Conservation (phyloP, 176 grass and related monocot species). For the Musa troglodytarum region DNA sequence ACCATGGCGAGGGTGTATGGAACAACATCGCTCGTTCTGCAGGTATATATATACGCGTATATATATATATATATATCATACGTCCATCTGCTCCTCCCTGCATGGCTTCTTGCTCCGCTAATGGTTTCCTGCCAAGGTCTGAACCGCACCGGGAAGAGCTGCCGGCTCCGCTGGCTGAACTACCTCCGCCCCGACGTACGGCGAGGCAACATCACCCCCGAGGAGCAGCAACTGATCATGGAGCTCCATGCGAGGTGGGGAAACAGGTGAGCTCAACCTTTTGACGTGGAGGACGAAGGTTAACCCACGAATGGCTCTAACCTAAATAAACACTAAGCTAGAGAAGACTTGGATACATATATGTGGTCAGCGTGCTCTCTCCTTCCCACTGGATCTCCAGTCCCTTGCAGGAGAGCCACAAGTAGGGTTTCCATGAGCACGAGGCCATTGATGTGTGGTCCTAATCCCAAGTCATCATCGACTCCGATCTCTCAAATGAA, state of each 20-base stretch:
- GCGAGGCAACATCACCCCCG: conserved; percentile 24
- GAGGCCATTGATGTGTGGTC: neutral
- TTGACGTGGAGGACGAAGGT: too few species aligned
- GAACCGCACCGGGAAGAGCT: conserved; percentile 30
- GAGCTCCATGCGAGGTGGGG: conserved; percentile 26
- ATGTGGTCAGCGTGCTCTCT: neutral
- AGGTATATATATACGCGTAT: neutral
- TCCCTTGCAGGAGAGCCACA: neutral
- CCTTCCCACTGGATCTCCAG: neutral
- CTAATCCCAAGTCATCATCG: neutral
- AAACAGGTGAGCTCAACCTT: conserved; percentile 19
- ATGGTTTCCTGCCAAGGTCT: conserved; percentile 3
- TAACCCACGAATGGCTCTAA: too few species aligned
- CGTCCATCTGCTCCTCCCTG: neutral
- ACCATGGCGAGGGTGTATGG: conserved; percentile 22
- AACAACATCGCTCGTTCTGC: conserved; percentile 21
- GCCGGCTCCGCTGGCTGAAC: conserved; percentile 29
- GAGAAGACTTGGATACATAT: neutral
- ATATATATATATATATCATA: neutral
- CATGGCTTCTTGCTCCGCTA: neutral
- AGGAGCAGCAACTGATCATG: conserved; percentile 29
- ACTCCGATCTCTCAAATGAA: neutral
- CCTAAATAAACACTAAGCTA: too few species aligned
- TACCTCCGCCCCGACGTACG: conserved; percentile 25
- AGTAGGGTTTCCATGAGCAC: neutral